These are phyloP conservation scores for Pezicula radicicola DNA, from an alignment of 2,329 filamentous ascomycete species.

Conservation along the genomic window DNA sequence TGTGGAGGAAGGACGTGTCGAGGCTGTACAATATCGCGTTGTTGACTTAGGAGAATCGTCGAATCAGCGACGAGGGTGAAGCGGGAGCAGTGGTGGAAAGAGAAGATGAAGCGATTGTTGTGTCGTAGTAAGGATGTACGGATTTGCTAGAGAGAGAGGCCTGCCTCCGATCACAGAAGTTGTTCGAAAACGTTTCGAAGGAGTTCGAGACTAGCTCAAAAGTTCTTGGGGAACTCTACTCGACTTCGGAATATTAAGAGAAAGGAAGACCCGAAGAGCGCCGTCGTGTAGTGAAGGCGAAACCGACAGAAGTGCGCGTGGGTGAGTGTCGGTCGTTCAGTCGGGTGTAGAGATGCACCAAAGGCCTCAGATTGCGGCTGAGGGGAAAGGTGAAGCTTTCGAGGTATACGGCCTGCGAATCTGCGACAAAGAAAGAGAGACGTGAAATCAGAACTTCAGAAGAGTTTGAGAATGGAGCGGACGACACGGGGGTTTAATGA, in stretches of 20 bases:
- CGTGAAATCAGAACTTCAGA: slow-evolving; percentile 25
- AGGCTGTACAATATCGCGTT: slow-evolving; percentile 4
- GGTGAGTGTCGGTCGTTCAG: slow-evolving; percentile 1
- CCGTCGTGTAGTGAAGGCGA: slow-evolving; percentile 4
- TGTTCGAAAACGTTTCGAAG: slow-evolving; percentile 20
- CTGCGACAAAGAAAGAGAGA: slow-evolving; percentile 31
- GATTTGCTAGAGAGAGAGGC: slow-evolving; percentile 21
- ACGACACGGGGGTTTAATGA: slow-evolving; percentile 26
- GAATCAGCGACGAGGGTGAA: slow-evolving; percentile 25
- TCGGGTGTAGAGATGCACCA: background rate
- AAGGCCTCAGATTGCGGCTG: slow-evolving; percentile 1
- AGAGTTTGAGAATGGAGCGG: slow-evolving; percentile 25
- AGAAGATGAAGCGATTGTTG: slow-evolving; percentile 27
- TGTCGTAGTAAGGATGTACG: slow-evolving; percentile 16
- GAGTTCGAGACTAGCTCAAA: slow-evolving; percentile 29
- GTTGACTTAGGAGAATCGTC: slow-evolving; percentile 11
- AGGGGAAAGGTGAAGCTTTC: slow-evolving; percentile 23
- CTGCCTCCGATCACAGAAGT: slow-evolving; percentile 29
- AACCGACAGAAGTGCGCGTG: slow-evolving; percentile 1
- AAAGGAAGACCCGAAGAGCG: slow-evolving; percentile 8
- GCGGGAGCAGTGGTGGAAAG: slow-evolving; percentile 21
- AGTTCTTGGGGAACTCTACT: slow-evolving; percentile 25
- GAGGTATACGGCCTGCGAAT: slow-evolving; percentile 20
- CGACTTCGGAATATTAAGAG: slow-evolving; percentile 12
- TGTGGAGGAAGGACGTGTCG: slow-evolving; percentile 11